Base-by-base conservation (phyloP, 2,329 filamentous ascomycete genomes). In the Verticillium zaregamsianum region DNA sequence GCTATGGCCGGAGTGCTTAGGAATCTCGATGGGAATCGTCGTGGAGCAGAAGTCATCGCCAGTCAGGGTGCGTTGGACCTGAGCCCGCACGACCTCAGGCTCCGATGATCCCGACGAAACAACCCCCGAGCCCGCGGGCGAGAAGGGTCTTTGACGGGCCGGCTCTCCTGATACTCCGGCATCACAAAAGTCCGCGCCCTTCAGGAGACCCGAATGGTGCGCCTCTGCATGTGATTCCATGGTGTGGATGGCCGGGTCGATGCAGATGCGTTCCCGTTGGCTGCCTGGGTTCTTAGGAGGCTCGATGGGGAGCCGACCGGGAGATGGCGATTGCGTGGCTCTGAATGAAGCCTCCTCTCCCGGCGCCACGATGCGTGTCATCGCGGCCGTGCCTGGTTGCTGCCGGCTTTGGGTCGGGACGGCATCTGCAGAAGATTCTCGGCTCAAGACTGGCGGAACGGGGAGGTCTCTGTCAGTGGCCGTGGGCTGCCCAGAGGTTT, bases 381-480 rank as follows among this genome's bases (percentile, higher is more conserved):
- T 12, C 20, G 25, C n/a, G 40, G 40, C 6, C n/a, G n/a, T 49
- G 1, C 12, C 40, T 25, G 40, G 20, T 4, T 11, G 23, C 9
- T 49, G 40, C 20, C 8, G n/a, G n/a, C n/a, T 8, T 5, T 23
- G n/a, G 7, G 9, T 12, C 5, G 40, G n/a, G 23, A 25, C 20
- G 8, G 40, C 8, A 23, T 23, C 20, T 8, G 9, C 39, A 28
- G 57, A 58, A 7, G 57, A 33, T 11, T 59, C 59, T 33, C 32
- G 60, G 35, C 32, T 67, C 8, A 71, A 56, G 2, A 66, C 32
- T 3, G 69, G 68, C 11, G 68, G 63, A 5, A 58, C 60, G 11
- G 69, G 65, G 3, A 59, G 45, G 32, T 70, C 64, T 59, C 65
- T 69, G 33, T 68, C 65, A 12, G 68, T 52, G 20, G 68, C n/a